Evolutionary conservation across 2,329 filamentous ascomycete species (phyloP).

Genomic region (Calonectria pseudoturangicola): DNA sequence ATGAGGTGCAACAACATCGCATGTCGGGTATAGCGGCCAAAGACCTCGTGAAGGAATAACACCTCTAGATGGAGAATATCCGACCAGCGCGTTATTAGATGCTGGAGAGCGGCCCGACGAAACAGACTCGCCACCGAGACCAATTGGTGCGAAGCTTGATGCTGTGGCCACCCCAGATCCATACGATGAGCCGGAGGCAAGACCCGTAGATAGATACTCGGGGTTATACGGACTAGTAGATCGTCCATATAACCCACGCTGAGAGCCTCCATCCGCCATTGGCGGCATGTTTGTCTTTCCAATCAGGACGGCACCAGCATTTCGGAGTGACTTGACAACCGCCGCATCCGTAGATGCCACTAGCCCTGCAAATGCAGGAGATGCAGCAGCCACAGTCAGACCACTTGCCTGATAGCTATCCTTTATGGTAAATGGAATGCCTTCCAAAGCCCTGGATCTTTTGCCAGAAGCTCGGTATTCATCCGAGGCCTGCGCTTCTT

Average conservation of each 20-base stretch:
- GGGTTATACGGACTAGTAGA: slow-evolving; percentile 74
- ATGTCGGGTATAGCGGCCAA: slow-evolving; percentile 74
- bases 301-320: slow-evolving; percentile 57
- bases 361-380: slow-evolving; percentile 71
- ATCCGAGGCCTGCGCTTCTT: slow-evolving; percentile 56
- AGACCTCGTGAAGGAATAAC: slow-evolving; percentile 70
- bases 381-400: slow-evolving; percentile 72
- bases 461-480: slow-evolving; percentile 47
- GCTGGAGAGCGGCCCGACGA: slow-evolving; percentile 74
- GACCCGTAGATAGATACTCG: slow-evolving; percentile 72
- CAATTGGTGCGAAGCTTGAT: slow-evolving; percentile 71
- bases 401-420: slow-evolving; percentile 73
- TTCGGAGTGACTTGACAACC: slow-evolving; percentile 66
- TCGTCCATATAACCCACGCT: slow-evolving; percentile 73
- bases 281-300: slow-evolving; percentile 75
- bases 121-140: slow-evolving; percentile 73
- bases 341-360: slow-evolving; percentile 71
- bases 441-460: slow-evolving; percentile 63
- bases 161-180: slow-evolving; percentile 71
- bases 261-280: slow-evolving; percentile 76
- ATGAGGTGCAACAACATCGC: slow-evolving; percentile 73
- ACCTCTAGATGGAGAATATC: slow-evolving; percentile 73
- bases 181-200: slow-evolving; percentile 75
- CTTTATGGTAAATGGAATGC: slow-evolving; percentile 75
- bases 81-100: slow-evolving; percentile 73